These are phyloP conservation scores for Heterobasidion irregulare DNA, from an alignment of 1,284 basidiomycete species.

Conservation along the genomic window DNA sequence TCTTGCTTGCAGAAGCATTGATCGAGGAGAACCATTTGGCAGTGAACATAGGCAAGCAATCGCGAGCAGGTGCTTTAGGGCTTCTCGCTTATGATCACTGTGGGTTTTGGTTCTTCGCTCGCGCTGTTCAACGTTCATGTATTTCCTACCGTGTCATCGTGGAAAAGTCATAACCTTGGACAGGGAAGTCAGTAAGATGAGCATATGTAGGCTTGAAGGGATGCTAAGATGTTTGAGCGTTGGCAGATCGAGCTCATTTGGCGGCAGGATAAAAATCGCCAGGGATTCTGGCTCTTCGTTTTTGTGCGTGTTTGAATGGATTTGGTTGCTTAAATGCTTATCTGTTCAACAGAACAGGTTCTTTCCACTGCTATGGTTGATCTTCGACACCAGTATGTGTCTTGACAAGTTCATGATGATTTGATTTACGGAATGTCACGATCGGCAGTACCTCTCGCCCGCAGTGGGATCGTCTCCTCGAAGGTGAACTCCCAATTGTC, in stretches of 20 bases:
- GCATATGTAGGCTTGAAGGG: no score
- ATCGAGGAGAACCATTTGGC: not conserved
- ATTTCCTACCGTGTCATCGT: not conserved
- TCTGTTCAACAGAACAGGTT: slow-evolving; percentile 12
- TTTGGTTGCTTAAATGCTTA: no score
- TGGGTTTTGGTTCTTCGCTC: no score
- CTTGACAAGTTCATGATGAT: not conserved
- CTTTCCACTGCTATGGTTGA: slow-evolving; percentile 11
- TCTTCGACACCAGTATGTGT: slow-evolving; percentile 9
- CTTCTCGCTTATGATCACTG: no score
- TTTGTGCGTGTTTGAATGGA: not conserved
- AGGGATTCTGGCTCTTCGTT: slow-evolving; percentile 15
- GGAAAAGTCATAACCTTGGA: slow-evolving; percentile 4
- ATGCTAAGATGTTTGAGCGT: no score
- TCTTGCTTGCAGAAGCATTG: no score
- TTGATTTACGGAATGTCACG: no score
- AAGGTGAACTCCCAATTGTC: not conserved
- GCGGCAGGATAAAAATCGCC: slow-evolving; percentile 12
- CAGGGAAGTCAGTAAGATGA: not conserved
- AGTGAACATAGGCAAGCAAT: slow-evolving; percentile 14
- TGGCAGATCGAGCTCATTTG: slow-evolving; percentile 13
- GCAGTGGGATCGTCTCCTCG: slow-evolving; percentile 5
- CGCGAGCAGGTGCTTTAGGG: slow-evolving; percentile 11
- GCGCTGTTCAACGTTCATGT: slow-evolving; percentile 2
- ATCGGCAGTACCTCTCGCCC: slow-evolving; percentile 7